Percentiles rank a stretch among this genome's conserved stretches.
Conservation (phyloP, 768 basidiomycete genomes). For the Lactifluus echinatus region DNA sequence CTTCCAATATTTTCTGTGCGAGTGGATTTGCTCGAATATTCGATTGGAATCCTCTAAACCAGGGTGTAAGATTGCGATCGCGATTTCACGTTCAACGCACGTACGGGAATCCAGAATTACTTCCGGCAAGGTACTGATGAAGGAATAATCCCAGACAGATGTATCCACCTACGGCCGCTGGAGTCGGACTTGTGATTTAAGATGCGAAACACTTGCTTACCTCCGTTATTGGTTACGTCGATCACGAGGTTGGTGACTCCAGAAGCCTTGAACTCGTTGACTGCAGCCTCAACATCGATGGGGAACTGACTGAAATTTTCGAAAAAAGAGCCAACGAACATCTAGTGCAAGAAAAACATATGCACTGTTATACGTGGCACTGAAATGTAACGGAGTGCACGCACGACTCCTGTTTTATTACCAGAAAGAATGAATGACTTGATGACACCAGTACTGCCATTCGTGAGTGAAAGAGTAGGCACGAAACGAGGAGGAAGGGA, state of each 20-base stretch:
- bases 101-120: constrained; percentile 42
- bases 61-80: not conserved
- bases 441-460: constrained; percentile 40
- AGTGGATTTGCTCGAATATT: constrained; percentile 45
- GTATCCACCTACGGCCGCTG: constrained; percentile 36
- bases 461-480: constrained; percentile 38
- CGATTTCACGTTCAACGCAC: constrained; percentile 19
- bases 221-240: constrained; percentile 56
- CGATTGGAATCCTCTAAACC: constrained; percentile 46
- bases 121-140: constrained; percentile 46
- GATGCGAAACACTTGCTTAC: constrained; percentile 27
- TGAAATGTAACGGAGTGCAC: constrained; percentile 21
- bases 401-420: constrained; percentile 46
- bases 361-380: not conserved
- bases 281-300: constrained; percentile 37
- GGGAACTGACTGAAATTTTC: constrained; percentile 45
- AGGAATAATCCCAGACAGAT: constrained; percentile 56
- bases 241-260: constrained; percentile 46
- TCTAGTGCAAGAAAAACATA: constrained; percentile 28
- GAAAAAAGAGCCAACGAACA: constrained; percentile 54
- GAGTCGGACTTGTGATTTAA: not conserved
- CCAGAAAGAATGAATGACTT: constrained; percentile 49
- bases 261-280: constrained; percentile 37
- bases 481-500: constrained; percentile 37
- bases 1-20: constrained; percentile 49